phyloP scores from a whole-genome alignment of 1,284 basidiomycete genomes.

The Sporisorium iseilematis-ciliati region DNA sequence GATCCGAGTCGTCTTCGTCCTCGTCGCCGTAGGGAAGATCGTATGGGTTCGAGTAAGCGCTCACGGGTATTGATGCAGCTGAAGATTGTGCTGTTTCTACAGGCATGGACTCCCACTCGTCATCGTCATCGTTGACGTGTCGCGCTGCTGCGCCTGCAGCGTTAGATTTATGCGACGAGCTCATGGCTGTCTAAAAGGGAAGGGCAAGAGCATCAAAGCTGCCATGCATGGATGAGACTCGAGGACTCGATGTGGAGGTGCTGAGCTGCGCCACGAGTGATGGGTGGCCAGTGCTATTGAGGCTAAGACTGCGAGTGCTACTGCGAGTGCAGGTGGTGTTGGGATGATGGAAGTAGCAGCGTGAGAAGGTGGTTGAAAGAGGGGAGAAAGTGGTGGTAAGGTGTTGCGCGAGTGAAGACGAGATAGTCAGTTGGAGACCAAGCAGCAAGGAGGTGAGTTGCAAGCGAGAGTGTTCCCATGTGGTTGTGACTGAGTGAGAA shows the following conservation, averaged over 20 bases:
- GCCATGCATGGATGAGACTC: conserved; percentile 1
- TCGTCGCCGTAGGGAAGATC: conserved; percentile 48
- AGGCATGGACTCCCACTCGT: conserved; percentile 64
- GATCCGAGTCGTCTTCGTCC: conserved; percentile 47
- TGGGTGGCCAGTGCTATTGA: background rate
- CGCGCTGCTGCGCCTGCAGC: conserved; percentile 3
- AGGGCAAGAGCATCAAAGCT: conserved; percentile 11
- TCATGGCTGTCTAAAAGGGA: conserved; percentile 24
- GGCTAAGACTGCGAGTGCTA: background rate
- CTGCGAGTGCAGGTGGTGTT: background rate
- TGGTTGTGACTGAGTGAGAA: too few species aligned
- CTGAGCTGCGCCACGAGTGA: background rate
- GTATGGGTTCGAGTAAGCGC: conserved; percentile 35
- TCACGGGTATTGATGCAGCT: conserved; percentile 17
- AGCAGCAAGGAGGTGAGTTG: too few species aligned
- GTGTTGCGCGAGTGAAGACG: too few species aligned
- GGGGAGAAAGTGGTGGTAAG: background rate
- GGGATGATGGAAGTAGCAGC: background rate
- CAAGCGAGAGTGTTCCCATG: too few species aligned
- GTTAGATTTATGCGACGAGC: conserved; percentile 23
- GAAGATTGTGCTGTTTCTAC: conserved; percentile 22
- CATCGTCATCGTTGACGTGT: conserved; percentile 39
- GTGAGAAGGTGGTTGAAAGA: background rate
- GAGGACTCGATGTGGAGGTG: conserved; percentile 11
- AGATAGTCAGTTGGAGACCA: too few species aligned